Base-by-base conservation (phyloP, 129 eudicot genomes). In the Scalesia atractyloides region DNA sequence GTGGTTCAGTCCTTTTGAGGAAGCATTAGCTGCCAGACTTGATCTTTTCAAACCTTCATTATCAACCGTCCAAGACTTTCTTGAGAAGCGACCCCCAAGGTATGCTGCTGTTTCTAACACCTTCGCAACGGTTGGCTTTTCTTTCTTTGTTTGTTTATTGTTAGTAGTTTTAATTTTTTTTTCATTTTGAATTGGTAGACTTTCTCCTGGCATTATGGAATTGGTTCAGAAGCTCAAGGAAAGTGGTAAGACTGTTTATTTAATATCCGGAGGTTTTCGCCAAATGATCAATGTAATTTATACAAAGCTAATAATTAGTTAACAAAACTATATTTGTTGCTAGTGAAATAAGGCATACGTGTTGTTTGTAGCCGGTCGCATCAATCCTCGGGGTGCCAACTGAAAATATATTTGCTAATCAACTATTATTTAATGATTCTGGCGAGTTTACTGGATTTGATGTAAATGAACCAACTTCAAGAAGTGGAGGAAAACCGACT, bases 261-360 rank as follows among this genome's bases (percentile, higher is more conserved):
- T 94, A 30, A 82, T 94, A 73, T 94, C 98, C 63, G 98, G 98
- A 75, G 98, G 98, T 20, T 94, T 94, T 78, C 98, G 98, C 58
- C 98, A 94, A 82, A 90, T 94, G 98, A 94, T 94, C 78, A 94
- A 90, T 75, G 98, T 94, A 84, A 71, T 89, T 70, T 64, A 5
- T 70, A 44, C 59, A 37, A 8, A 58, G 30, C 47, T 14, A 60
- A 16, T 77, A 67, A 67, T 57, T 57, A 37, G 11, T 26, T 26
- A 68, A 48, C 48, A 51, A 52, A 16, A 16, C 20, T 4, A 68
- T n/a, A n/a, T 33, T 2, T 22, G 12, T 19, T 53, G 34, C 20
- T 12, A 41, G 54, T 66, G 39, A 65, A 18, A 17, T 43, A 68
- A 50, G 3, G n/a, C 61, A 9, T 68, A 44, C 47, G 56, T 81